Conservation (phyloP, 2,329 filamentous ascomycete species). For the Zasmidium citrigriseum region DNA sequence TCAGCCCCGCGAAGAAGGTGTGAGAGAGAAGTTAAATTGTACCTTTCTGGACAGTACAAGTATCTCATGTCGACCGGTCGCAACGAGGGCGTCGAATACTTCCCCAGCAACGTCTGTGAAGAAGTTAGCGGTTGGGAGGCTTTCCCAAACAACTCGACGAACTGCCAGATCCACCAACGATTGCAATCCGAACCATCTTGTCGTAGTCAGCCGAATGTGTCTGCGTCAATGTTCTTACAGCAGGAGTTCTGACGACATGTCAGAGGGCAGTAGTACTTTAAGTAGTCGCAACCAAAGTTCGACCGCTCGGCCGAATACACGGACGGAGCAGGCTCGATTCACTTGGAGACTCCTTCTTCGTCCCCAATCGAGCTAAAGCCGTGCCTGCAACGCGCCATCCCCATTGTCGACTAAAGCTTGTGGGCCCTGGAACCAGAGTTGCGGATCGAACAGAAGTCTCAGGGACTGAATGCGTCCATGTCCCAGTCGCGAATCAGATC, state of each 20-base stretch:
- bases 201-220: background rate
- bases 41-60: constrained; percentile 49
- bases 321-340: background rate
- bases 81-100: constrained; percentile 53
- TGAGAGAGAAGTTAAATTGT: too few species aligned
- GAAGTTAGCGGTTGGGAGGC: background rate
- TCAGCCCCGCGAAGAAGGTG: too few species aligned
- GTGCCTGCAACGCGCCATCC: too few species aligned
- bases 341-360: too few species aligned
- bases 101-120: constrained; percentile 49
- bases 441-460: too few species aligned
- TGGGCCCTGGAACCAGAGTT: too few species aligned
- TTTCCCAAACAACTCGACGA: background rate
- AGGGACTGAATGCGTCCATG: background rate
- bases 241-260: too few species aligned
- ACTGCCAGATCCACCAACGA: constrained; percentile 51
- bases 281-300: too few species aligned
- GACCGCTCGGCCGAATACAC: background rate
- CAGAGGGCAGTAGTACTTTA: too few species aligned
- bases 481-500: background rate
- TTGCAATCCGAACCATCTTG: constrained; percentile 47
- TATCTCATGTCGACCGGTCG: constrained; percentile 55
- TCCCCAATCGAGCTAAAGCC: background rate
- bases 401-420: too few species aligned
- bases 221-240: too few species aligned